These are phyloP conservation scores for Crithidia fasciculata DNA, from an alignment of 208 protist species.

Conservation along the genomic window DNA sequence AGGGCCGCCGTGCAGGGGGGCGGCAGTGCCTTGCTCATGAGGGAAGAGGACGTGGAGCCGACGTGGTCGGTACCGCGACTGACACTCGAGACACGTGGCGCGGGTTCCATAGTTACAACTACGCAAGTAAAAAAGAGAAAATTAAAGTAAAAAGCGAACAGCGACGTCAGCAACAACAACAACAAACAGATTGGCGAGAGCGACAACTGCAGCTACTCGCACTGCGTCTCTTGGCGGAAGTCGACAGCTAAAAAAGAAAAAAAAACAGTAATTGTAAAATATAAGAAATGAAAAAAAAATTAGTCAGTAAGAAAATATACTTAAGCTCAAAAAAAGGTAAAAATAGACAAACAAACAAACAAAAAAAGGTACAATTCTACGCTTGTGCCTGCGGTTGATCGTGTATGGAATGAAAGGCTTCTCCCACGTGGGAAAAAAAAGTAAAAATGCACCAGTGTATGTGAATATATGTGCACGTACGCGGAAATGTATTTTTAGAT, in stretches of 20 bases:
- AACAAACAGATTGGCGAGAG: too few relatives aligned
- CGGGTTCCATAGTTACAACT: background rate
- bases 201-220: background rate
- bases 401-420: too few relatives aligned
- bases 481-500: too few relatives aligned
- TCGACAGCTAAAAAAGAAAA: background rate
- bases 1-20: slow-evolving; percentile 1
- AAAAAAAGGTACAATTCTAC: slow-evolving; percentile 1
- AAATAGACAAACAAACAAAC: slow-evolving; percentile 17
- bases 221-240: background rate
- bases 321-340: slow-evolving; percentile 2
- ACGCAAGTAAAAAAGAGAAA: too few relatives aligned
- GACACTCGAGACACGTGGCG: background rate
- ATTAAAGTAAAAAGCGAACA: too few relatives aligned
- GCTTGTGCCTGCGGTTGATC: too few relatives aligned
- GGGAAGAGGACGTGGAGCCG: background rate
- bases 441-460: too few relatives aligned
- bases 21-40: background rate
- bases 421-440: too few relatives aligned
- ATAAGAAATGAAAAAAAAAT: background rate
- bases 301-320: background rate
- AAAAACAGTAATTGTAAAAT: background rate
- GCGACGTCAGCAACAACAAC: too few relatives aligned
- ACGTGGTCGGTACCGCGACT: background rate
- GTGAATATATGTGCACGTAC: too few relatives aligned